These are phyloP conservation scores for Triglochin maritima DNA, from an alignment of 106 monocot species.

Conservation along the genomic window DNA sequence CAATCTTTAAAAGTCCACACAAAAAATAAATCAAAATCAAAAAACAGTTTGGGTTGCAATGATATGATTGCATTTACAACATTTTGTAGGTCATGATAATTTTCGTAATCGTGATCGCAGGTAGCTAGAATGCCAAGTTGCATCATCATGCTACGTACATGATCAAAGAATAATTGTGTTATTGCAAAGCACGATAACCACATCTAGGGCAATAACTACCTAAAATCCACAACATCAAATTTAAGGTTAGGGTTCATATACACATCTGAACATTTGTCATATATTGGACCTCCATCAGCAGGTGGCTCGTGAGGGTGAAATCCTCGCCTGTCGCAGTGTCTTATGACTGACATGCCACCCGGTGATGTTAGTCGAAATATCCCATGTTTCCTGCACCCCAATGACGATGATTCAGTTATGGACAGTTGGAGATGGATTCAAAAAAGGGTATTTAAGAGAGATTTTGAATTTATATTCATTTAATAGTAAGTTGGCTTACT, in stretches of 20 bases:
- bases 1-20: no score
- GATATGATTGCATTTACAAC: no score
- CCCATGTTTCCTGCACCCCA: conserved; percentile 47
- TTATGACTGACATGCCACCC: conserved; percentile 74
- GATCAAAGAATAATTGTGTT: no score
- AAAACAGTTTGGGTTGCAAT: no score
- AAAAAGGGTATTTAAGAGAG: background rate
- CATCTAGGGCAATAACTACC: conserved; percentile 11
- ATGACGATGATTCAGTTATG: background rate
- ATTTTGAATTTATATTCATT: background rate
- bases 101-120: no score
- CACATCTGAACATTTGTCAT: conserved; percentile 54
- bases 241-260: conserved; percentile 54
- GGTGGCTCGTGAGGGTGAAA: conserved; percentile 66
- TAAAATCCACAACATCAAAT: conserved; percentile 71
- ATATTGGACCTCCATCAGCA: conserved; percentile 47
- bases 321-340: conserved; percentile 53
- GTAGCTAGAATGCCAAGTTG: no score
- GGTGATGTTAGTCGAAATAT: conserved; percentile 70
- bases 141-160: no score
- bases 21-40: no score
- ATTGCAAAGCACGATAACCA: background rate
- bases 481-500: background rate
- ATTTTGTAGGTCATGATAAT: no score
- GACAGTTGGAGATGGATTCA: no score